Evolutionary conservation across 2,329 filamentous ascomycete species (phyloP).

Genomic region (Lachnellula suecica): DNA sequence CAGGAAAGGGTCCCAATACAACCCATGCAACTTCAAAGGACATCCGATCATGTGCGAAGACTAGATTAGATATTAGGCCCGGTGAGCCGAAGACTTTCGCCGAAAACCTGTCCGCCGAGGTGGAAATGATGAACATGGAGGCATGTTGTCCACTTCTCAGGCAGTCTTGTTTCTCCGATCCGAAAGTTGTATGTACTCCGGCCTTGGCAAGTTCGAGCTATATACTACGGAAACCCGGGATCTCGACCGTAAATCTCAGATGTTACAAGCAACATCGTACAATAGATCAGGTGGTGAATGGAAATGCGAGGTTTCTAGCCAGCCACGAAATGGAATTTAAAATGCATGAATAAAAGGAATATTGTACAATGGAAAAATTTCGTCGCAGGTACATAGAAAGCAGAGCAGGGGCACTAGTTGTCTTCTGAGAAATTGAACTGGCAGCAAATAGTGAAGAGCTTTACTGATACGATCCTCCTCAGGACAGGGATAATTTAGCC

Average conservation of each 20-base stretch:
- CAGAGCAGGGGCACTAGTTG: neutral
- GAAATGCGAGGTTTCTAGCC: neutral
- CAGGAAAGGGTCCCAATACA: neutral
- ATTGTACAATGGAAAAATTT: neutral
- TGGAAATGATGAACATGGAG: slow-evolving; percentile 9
- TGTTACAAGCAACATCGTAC: neutral
- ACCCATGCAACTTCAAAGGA: neutral
- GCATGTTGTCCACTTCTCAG: neutral
- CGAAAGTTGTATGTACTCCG: slow-evolving; percentile 1
- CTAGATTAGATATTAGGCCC: slow-evolving; percentile 1
- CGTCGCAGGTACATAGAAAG: slow-evolving; percentile 3
- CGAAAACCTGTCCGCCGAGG: neutral
- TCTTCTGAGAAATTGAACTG: neutral
- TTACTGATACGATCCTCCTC: no score
- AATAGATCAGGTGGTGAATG: slow-evolving; percentile 4
- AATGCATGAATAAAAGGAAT: no score
- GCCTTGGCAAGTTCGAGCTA: neutral
- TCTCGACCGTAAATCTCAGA: neutral
- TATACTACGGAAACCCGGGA: slow-evolving; percentile 7
- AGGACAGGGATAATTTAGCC: no score
- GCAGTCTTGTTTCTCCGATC: slow-evolving; percentile 10
- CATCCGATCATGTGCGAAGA: slow-evolving; percentile 1
- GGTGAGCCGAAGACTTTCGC: slow-evolving; percentile 1
- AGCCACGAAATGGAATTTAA: neutral
- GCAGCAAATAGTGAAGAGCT: no score